phyloP scores from a whole-genome alignment of 225 moss, liverwort and hornwort species.

The Marchantia polymorpha region DNA sequence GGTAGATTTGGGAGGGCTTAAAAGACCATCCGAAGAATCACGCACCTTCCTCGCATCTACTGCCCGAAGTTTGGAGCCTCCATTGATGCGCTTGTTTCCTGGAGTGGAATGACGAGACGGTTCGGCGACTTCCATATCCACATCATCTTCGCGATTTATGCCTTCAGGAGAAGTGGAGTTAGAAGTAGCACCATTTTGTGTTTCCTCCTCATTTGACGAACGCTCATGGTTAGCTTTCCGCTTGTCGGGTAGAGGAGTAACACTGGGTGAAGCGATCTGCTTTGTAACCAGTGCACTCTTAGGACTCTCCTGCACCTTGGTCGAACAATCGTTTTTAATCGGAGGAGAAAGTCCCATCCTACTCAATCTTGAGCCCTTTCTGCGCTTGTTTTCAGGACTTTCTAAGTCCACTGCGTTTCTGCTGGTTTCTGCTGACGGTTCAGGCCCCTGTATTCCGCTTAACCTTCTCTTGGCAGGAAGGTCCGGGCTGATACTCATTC shows the following conservation, averaged over 20 bases:
- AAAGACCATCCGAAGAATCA: neutral
- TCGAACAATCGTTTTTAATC: too few relatives aligned
- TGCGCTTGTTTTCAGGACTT: conserved; percentile 37
- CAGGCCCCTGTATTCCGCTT: conserved; percentile 8
- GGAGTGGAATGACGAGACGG: neutral
- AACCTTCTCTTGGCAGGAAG: neutral
- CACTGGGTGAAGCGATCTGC: neutral
- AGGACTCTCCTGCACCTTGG: neutral
- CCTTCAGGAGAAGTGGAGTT: neutral
- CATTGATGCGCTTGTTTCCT: neutral
- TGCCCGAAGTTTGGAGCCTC: neutral
- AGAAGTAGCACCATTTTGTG: neutral
- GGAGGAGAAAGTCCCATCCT: neutral
- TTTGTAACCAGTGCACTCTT: neutral
- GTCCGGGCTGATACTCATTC: conserved; percentile 5
- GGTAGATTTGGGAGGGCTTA: neutral
- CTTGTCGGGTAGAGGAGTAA: neutral
- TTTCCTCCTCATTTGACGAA: conserved; percentile 1
- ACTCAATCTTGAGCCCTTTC: conserved; percentile 12
- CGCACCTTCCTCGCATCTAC: neutral
- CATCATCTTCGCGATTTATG: neutral
- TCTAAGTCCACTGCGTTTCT: neutral
- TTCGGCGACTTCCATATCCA: neutral
- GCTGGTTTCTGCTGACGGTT: neutral
- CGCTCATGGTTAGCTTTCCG: neutral